These are phyloP conservation scores for Lumnitzera littorea DNA, from an alignment of 345 rosid species.

Conservation along the genomic window DNA sequence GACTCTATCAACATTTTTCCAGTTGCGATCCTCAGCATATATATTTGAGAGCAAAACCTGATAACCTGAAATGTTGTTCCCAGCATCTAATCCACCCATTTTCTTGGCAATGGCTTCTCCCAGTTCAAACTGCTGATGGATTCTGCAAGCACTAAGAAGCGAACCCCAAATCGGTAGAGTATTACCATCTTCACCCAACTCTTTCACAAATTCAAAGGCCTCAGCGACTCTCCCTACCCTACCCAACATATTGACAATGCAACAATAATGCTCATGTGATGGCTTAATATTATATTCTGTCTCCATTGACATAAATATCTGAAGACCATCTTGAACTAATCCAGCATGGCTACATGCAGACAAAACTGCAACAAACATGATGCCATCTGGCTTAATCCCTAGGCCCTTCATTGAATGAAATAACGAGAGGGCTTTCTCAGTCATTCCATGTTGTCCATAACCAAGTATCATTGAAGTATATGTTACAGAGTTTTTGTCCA, in stretches of 20 bases:
- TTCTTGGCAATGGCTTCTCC: conserved; percentile 55
- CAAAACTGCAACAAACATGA: conserved; percentile 70
- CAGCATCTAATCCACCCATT: conserved; percentile 38
- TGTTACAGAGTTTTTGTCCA: conserved; percentile 67
- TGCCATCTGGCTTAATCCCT: conserved; percentile 49
- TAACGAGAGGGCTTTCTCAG: conserved; percentile 63
- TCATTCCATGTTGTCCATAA: conserved; percentile 89
- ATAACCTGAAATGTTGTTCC: conserved; percentile 44
- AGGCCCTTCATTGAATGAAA: conserved; percentile 53
- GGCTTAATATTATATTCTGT: conserved; percentile 49
- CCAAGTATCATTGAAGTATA: conserved; percentile 75
- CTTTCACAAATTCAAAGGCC: conserved; percentile 69
- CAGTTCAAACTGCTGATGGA: conserved; percentile 53
- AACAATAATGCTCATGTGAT: conserved; percentile 65
- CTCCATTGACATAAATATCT: conserved; percentile 56
- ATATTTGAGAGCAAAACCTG: conserved; percentile 83
- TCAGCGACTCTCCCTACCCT: conserved; percentile 72
- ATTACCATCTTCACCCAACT: conserved; percentile 61
- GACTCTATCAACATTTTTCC: conserved; percentile 59
- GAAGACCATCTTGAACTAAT: conserved; percentile 69
- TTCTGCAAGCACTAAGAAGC: conserved; percentile 69
- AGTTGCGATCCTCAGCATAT: conserved; percentile 69
- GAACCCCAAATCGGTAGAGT: conserved; percentile 81
- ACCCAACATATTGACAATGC: conserved; percentile 82
- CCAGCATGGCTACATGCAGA: conserved; percentile 87